Percentiles rank a stretch among this genome's conserved stretches.
Conservation (phyloP, 148 eudicot species). For the Heliamphora exappendiculata region DNA sequence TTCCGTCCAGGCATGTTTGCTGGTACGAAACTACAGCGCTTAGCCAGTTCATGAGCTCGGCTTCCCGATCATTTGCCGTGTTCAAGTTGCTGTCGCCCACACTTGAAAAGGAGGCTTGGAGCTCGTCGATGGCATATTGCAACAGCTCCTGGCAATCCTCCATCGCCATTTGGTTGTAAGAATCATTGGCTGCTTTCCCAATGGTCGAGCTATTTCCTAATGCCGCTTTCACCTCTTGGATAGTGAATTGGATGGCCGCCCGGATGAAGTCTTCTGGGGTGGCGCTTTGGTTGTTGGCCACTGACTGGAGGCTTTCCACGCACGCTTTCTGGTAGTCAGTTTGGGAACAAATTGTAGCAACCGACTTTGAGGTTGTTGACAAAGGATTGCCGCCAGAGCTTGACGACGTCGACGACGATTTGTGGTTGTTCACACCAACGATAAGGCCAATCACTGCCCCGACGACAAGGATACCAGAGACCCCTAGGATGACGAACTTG, state of each 20-base stretch:
- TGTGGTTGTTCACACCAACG: neutral
- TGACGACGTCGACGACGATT: neutral
- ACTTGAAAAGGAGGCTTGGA: slow-evolving; percentile 18
- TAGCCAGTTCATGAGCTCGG: slow-evolving; percentile 57
- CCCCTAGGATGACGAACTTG: slow-evolving; percentile 30
- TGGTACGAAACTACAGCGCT: slow-evolving; percentile 47
- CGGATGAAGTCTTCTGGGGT: slow-evolving; percentile 37
- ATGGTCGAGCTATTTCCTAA: slow-evolving; percentile 14
- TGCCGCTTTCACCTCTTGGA: slow-evolving; percentile 22
- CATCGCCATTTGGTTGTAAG: slow-evolving; percentile 30
- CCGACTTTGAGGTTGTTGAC: slow-evolving; percentile 28
- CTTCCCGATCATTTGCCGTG: slow-evolving; percentile 12
- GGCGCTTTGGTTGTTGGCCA: slow-evolving; percentile 36
- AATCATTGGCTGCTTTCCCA: slow-evolving; percentile 18
- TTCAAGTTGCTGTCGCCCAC: slow-evolving; percentile 14
- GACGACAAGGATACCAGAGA: slow-evolving; percentile 32
- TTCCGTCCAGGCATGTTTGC: slow-evolving; percentile 45
- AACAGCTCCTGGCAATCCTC: slow-evolving; percentile 57
- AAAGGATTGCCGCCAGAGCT: slow-evolving; percentile 3
- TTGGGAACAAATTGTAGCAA: slow-evolving; percentile 36
- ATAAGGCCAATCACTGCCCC: slow-evolving; percentile 34
- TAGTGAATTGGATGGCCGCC: slow-evolving; percentile 25
- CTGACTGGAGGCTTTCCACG: slow-evolving; percentile 22
- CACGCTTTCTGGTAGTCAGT: slow-evolving; percentile 50
- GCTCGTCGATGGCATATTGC: slow-evolving; percentile 32